Conservation (phyloP, 1,284 basidiomycete species). For the Malassezia sp. region DNA sequence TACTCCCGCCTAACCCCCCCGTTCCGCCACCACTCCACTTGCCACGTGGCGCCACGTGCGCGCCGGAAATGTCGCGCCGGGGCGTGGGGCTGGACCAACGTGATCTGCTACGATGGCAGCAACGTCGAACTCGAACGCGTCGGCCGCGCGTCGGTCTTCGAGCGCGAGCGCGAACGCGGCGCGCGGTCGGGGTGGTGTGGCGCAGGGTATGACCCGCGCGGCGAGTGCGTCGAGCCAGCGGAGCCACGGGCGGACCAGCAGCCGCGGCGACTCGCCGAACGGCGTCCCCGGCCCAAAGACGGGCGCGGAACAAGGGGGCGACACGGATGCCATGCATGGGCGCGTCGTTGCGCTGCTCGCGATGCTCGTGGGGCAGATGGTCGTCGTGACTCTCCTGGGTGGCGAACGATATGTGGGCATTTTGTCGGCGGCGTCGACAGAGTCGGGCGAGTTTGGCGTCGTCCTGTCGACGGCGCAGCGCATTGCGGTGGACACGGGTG, state of each 20-base stretch:
- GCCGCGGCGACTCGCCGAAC: too few species aligned
- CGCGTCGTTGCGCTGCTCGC: neutral
- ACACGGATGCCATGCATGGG: neutral
- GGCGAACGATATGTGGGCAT: conserved; percentile 37
- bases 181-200: too few species aligned
- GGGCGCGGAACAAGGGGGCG: too few species aligned
- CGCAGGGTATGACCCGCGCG: too few species aligned
- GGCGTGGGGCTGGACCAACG: neutral
- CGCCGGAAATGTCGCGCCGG: neutral
- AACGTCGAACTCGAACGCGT: neutral
- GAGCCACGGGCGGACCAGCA: too few species aligned
- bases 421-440: conserved; percentile 28
- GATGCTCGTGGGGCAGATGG: conserved; percentile 18
- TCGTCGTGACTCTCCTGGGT: conserved; percentile 24
- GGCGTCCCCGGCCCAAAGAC: too few species aligned
- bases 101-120: neutral
- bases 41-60: conserved; percentile 5
- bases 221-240: too few species aligned
- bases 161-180: too few species aligned
- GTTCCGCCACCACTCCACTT: too few species aligned
- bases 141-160: neutral
- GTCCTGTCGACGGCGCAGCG: conserved; percentile 31
- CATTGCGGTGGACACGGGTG: conserved; percentile 18
- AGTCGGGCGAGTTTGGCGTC: conserved; percentile 26
- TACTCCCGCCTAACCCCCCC: too few species aligned